Conservation (phyloP, 306 rosid genomes). For the Sphenostylis stenocarpa region DNA sequence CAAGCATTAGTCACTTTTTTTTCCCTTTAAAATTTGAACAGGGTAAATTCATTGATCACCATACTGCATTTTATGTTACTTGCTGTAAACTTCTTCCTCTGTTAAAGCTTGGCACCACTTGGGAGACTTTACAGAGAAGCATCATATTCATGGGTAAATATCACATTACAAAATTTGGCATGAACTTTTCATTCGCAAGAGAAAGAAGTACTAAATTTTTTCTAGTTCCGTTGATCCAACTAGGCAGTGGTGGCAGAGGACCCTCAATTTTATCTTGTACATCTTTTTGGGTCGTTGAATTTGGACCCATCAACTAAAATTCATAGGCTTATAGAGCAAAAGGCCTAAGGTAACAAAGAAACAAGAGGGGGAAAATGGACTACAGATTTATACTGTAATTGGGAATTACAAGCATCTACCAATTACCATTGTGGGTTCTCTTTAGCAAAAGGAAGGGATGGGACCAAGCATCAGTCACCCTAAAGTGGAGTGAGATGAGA, state of each 20-base stretch:
- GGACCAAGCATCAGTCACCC: conserved; percentile 38
- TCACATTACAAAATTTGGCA: conserved; percentile 34
- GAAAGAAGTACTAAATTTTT: conserved; percentile 43
- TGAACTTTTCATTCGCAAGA: conserved; percentile 34
- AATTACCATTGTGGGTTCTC: conserved; percentile 46
- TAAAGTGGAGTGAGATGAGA: conserved; percentile 38
- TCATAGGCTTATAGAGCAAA: conserved; percentile 28
- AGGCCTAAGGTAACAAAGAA: conserved; percentile 39
- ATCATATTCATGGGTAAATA: conserved; percentile 32
- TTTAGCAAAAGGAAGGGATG: conserved; percentile 44
- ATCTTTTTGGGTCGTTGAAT: conserved; percentile 37
- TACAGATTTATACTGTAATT: conserved; percentile 31
- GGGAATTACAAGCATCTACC: conserved; percentile 45
- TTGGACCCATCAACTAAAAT: conserved; percentile 45
- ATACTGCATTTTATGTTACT: conserved; percentile 23
- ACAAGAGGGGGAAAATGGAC: conserved; percentile 34
- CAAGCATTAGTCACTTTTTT: conserved; percentile 7
- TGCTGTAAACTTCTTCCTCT: conserved; percentile 29
- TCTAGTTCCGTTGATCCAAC: conserved; percentile 42
- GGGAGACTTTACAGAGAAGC: conserved; percentile 43
- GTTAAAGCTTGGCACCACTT: conserved; percentile 40
- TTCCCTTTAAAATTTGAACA: neutral
- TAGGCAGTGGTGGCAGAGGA: conserved; percentile 34
- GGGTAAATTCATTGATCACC: conserved; percentile 26
- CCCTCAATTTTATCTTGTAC: conserved; percentile 38